Evolutionary conservation across 331 rosid species (phyloP), one percentile per base, ranked within the genome.

Genomic region (Prunus yedoensis): DNA sequence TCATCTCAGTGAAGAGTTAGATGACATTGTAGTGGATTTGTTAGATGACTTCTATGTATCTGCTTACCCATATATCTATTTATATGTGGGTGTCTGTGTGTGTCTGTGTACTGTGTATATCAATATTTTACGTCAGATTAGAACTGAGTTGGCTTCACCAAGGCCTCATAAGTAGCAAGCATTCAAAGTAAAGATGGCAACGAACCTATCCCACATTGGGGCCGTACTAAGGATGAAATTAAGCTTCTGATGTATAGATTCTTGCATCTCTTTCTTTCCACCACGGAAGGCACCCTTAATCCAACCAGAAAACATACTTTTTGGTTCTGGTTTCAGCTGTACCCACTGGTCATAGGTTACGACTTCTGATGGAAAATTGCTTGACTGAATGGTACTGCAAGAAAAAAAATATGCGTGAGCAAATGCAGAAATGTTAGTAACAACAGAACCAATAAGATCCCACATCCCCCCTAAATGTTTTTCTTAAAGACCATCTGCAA

Each of bases 161-260:
- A 35, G 41, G 41, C 41, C 41, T 35, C 8, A 71, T 57, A 60
- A 28, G 46, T 28, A 70, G 41, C 38, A 78, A 71, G 52, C 45
- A 20, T 10, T 61, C 27, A 25, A 61, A 72, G 50, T 30, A 72
- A 16, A 84, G 69, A 73, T 38, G 51, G 64, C 63, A 80, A 87
- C 91, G 64, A 74, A 94, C 99, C 96, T 90, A 73, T 94, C 99
- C 99, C 97, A 94, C 82, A 85, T 88, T 43, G 99, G 99, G 78
- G 96, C 93, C 1, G 97, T 89, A 81, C 84, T 78, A 66, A 94
- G 90, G 68, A 83, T 81, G 65, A 84, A 90, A 75, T 89, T 83
- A 73, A 94, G 89, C 82, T 87, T 87, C 82, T 91, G 89, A 75
- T 77, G 83, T 47, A 68, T 21, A 41, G 94, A 90, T 68, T 87